phyloP scores from a whole-genome alignment of 176 grass and related monocot genomes.

The sorghum (Sorghum bicolor) region DNA sequence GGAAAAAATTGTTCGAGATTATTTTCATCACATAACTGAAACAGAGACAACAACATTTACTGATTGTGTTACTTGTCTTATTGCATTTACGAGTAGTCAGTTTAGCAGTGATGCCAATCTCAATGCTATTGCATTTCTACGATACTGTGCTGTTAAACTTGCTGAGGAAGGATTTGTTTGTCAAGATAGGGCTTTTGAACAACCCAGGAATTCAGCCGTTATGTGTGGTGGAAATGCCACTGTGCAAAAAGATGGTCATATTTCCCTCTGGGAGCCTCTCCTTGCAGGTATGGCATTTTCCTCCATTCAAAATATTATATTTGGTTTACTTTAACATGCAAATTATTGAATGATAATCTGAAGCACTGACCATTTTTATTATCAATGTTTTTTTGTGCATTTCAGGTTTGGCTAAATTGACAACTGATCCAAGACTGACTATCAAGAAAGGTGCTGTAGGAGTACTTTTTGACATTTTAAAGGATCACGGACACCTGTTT shows the following conservation, averaged over 20 bases:
- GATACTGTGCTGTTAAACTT: constrained; percentile 96
- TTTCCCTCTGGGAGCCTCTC: constrained; percentile 81
- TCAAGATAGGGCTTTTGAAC: constrained; percentile 45
- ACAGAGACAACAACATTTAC: constrained; percentile 89
- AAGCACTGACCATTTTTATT: constrained; percentile 8
- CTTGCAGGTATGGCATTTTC: constrained; percentile 51
- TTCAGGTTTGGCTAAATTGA: constrained; percentile 90
- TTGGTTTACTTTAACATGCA: constrained; percentile 12
- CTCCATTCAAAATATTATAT: not conserved
- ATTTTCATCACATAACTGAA: constrained; percentile 97
- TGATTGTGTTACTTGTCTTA: constrained; percentile 92
- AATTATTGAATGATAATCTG: constrained; percentile 7
- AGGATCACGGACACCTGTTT: constrained; percentile 87
- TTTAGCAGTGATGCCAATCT: constrained; percentile 93
- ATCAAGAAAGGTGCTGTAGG: constrained; percentile 82
- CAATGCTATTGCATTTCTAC: constrained; percentile 94
- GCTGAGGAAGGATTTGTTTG: constrained; percentile 79
- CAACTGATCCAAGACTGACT: constrained; percentile 75
- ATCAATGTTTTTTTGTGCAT: not conserved
- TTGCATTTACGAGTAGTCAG: constrained; percentile 91
- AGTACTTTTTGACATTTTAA: constrained; percentile 98
- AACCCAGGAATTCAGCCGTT: constrained; percentile 38
- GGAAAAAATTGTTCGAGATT: constrained; percentile 93
- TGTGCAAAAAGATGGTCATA: constrained; percentile 65
- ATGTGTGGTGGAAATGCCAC: constrained; percentile 47